Evolutionary conservation across 768 basidiomycete genomes (phyloP).

Genomic region (Trametes gibbosa): DNA sequence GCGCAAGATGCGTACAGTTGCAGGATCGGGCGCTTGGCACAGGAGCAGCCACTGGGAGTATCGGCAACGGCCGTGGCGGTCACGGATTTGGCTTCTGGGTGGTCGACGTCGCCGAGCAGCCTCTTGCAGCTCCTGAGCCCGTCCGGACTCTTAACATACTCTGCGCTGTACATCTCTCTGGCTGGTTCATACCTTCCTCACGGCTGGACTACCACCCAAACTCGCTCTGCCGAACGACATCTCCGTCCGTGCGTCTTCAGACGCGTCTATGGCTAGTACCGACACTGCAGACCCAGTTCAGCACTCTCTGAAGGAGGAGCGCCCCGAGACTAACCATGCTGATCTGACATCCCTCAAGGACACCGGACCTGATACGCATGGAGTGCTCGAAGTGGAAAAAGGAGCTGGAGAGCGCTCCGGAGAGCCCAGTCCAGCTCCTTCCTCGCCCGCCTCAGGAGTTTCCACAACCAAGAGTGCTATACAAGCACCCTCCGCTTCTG

Average conservation of each 20-base stretch:
- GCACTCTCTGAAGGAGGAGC: conserved; percentile 32
- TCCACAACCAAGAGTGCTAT: conserved; percentile 16
- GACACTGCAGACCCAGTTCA: conserved; percentile 49
- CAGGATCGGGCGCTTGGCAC: neutral
- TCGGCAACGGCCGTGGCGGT: conserved; percentile 9
- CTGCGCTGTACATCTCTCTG: neutral
- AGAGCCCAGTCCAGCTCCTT: conserved; percentile 23
- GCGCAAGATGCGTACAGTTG: neutral
- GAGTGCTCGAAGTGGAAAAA: neutral
- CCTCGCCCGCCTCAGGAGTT: conserved; percentile 18
- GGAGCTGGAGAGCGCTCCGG: conserved; percentile 10
- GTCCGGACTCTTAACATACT: neutral
- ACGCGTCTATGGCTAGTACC: conserved; percentile 82
- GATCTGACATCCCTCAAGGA: conserved; percentile 7
- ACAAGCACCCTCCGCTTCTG: conserved; percentile 15
- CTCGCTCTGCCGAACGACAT: conserved; percentile 5
- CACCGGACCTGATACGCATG: conserved; percentile 2
- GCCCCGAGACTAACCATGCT: neutral
- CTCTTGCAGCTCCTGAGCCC: conserved; percentile 13
- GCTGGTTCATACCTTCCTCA: neutral
- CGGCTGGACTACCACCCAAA: neutral
- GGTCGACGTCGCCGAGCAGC: conserved; percentile 2
- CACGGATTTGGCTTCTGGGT: conserved; percentile 1
- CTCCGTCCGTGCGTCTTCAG: conserved; percentile 48
- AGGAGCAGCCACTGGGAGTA: neutral